Conservation (phyloP, 495 filamentous ascomycete genomes). For the Penicillium coprophilum region DNA sequence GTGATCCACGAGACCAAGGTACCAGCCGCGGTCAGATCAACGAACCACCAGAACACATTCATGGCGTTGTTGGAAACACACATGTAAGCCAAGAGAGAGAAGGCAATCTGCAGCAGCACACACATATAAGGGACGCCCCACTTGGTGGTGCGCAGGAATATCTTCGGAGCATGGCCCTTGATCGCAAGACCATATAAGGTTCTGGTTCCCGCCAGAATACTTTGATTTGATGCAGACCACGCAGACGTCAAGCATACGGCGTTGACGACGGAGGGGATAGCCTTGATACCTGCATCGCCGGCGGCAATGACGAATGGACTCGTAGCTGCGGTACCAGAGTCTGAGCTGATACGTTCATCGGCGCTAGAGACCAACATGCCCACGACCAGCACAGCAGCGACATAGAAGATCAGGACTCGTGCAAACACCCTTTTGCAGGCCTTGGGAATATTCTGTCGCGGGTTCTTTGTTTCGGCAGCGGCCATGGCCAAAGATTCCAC, state of each 20-base stretch:
- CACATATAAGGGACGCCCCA: constrained; percentile 63
- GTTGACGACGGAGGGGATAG: constrained; percentile 52
- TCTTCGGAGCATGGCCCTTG: constrained; percentile 44
- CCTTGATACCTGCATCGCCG: constrained; percentile 40
- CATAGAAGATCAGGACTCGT: constrained; percentile 45
- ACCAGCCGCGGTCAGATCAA: constrained; percentile 54
- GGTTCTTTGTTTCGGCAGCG: constrained; percentile 49
- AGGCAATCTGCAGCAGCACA: constrained; percentile 50
- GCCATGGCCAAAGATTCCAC: constrained; percentile 55
- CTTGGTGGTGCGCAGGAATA: constrained; percentile 56
- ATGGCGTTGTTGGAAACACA: constrained; percentile 55
- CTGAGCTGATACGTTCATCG: constrained; percentile 44
- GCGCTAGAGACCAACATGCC: constrained; percentile 53
- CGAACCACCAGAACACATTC: constrained; percentile 62
- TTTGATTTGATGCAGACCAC: constrained; percentile 52
- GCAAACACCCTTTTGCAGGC: constrained; percentile 47
- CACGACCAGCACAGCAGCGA: constrained; percentile 45
- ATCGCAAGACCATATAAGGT: constrained; percentile 47
- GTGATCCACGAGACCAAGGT: constrained; percentile 57
- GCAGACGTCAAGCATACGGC: constrained; percentile 49
- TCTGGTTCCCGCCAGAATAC: constrained; percentile 48
- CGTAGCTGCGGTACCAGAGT: constrained; percentile 39
- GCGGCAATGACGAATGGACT: constrained; percentile 58
- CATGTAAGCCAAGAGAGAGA: constrained; percentile 60
- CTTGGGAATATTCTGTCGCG: constrained; percentile 45